Conservation (phyloP, 257 asterid genomes). For the Solanum chilense region DNA sequence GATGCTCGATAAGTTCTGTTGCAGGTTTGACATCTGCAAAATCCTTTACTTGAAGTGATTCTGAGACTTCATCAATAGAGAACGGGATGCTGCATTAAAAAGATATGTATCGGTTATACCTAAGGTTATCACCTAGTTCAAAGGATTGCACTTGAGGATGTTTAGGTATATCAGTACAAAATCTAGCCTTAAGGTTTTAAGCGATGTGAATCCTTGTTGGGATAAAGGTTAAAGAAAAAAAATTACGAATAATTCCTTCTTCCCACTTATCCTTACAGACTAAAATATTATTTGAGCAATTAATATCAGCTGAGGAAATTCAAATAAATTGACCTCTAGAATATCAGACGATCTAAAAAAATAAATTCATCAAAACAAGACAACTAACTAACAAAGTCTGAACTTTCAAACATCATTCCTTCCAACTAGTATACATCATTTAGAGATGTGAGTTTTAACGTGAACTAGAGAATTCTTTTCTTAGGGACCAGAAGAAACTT, state of each 20-base stretch:
- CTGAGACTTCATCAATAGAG: slow-evolving; percentile 77
- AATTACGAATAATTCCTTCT: background rate
- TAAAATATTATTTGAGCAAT: background rate
- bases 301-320: background rate
- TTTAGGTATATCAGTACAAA: background rate
- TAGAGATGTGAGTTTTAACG: background rate
- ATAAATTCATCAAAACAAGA: background rate
- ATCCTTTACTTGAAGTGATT: slow-evolving; percentile 65
- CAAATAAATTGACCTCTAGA: background rate
- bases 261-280: background rate
- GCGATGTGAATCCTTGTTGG: background rate
- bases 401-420: background rate
- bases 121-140: background rate
- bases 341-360: background rate
- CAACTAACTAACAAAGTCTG: background rate
- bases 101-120: background rate
- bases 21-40: slow-evolving; percentile 83
- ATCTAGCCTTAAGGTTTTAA: background rate
- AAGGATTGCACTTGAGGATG: background rate
- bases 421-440: background rate
- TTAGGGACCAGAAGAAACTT: background rate
- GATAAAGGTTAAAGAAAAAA: background rate
- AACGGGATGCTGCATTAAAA: slow-evolving; percentile 74
- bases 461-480: background rate
- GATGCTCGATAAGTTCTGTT: slow-evolving; percentile 55